Percentiles rank a stretch among this genome's conserved stretches.
phyloP scores from a whole-genome alignment of 257 asterid genomes.

The Verbascum thapsus region DNA sequence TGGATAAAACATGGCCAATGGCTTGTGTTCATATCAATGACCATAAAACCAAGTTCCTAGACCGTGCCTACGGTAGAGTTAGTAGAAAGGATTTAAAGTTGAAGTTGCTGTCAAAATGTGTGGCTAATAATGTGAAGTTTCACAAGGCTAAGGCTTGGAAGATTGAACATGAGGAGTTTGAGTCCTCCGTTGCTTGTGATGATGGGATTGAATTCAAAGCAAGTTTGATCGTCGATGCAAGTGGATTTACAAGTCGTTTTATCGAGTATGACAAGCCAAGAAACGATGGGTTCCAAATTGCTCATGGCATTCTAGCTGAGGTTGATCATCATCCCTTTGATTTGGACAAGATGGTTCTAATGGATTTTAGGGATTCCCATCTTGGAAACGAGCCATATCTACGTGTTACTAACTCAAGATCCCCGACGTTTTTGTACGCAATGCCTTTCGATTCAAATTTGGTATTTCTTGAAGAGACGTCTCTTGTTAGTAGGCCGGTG shows the following conservation, averaged over 20 bases:
- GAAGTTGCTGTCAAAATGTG: conserved; percentile 44
- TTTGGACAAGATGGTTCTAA: conserved; percentile 53
- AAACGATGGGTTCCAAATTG: conserved; percentile 55
- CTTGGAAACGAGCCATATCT: conserved; percentile 46
- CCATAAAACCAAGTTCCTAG: conserved; percentile 41
- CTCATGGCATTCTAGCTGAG: conserved; percentile 56
- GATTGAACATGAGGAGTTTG: conserved; percentile 47
- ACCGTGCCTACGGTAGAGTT: conserved; percentile 48
- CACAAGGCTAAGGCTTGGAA: conserved; percentile 52
- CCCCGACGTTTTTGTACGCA: conserved; percentile 54
- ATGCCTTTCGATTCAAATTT: conserved; percentile 53
- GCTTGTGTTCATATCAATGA: conserved; percentile 43
- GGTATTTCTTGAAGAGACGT: conserved; percentile 55
- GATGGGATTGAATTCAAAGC: conserved; percentile 49
- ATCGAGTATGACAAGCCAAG: conserved; percentile 50
- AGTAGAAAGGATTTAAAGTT: conserved; percentile 40
- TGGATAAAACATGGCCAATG: conserved; percentile 51
- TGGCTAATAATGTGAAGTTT: conserved; percentile 40
- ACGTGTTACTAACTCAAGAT: conserved; percentile 29
- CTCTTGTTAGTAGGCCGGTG: conserved; percentile 49
- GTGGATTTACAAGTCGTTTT: conserved; percentile 47
- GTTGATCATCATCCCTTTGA: conserved; percentile 58
- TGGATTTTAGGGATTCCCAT: conserved; percentile 70
- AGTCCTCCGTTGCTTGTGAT: conserved; percentile 46
- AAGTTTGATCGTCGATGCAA: conserved; percentile 52